Base-by-base conservation (phyloP, 1,284 basidiomycete genomes). In the Papiliotrema nemorosa region DNA sequence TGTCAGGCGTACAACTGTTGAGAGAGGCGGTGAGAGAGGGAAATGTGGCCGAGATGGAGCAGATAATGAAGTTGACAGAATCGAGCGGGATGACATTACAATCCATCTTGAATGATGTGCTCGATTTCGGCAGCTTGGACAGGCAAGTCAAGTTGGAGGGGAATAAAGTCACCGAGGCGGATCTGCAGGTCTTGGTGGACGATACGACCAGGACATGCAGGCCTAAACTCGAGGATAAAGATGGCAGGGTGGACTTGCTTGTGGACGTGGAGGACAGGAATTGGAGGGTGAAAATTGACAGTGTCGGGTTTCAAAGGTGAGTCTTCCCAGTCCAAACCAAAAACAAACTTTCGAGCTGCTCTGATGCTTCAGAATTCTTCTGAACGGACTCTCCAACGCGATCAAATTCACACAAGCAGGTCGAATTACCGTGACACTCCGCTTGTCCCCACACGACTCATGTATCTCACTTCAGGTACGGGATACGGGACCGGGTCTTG, bases 371-470 rank as follows among this genome's bases (percentile, higher is more conserved):
- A 72, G 75, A 49, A 69, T 74, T 18, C 45, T 75, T 33, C 64
- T 69, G 49, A 75, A 76, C 60, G 57, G 73, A 27, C 47, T 76
- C 33, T 69, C 69, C 33, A 76, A 76, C 53, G 70, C 72, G n/a
- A 66, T 73, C 63, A 74, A 74, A 44, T 75, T 76, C 53, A 72
- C 70, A 13, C 56, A 64, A 20, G 21, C 44, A 0, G 73, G 74
- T n/a, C 46, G 37, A 6, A 61, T 66, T 39, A 44, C 45, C 24
- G n/a, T 66, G 6, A 55, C 50, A 2, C 49, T 66, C 4, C 12
- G 29, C 12, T 53, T 52, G 7, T 31, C 50, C 0, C 21, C 45
- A 0, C 39, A 53, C 27, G 42, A 49, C 13, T 41, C 47, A 13
- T 38, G 39, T 13, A 36, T 59, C 27, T 44, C 44, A 1, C 36